Base-by-base conservation (phyloP, 2,329 filamentous ascomycete genomes). In the Chrysosporium keratinophilum region DNA sequence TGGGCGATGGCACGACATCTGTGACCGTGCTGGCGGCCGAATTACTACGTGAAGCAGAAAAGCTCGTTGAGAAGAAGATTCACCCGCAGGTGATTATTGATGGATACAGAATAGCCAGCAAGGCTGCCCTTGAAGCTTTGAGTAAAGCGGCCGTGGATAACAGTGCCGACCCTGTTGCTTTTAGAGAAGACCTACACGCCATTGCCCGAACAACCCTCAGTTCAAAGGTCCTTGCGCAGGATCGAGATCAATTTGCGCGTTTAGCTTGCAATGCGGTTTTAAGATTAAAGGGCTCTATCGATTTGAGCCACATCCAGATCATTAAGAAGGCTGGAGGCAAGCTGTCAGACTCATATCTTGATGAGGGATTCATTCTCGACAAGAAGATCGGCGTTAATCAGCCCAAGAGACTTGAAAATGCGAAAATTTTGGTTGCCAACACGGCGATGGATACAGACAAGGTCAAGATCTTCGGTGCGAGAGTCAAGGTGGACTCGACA, bases 381-480 rank as follows among this genome's bases (percentile, higher is more conserved):
- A 98, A 98, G 81, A 95, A 91, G 76, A 95, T 98, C 61, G 93
- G 93, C 62, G 91, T 97, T 55, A 97, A 97, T 77, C 93, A 98
- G 73, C 93, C 93, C 52, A 97, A 97, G 79, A 80, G 89, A 56
- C 77, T 98, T 65, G 91, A 97, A 71, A 97, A 98, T 70, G 93
- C 91, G 61, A 98, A 97, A 77, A 98, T 98, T 61, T 74, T 98
- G 54, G 87, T 98, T 19, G 93, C 93, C 59, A 98, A 98, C 75
- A 98, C 93, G 9, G 87, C 90, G 11, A 98, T 98, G 93, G 93
- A 98, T 73, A 98, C 93, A 35, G 93, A 98, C 75, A 98, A 98
- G 79, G 88, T 98, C 76, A 98, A 98, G 80, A 97, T 98, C 65
- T 98, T 98, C 65, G 93, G 93, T 59, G 93, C 93, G 14, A 83